Conservation (phyloP, 495 filamentous ascomycete species). For the Neurospora sp. region DNA sequence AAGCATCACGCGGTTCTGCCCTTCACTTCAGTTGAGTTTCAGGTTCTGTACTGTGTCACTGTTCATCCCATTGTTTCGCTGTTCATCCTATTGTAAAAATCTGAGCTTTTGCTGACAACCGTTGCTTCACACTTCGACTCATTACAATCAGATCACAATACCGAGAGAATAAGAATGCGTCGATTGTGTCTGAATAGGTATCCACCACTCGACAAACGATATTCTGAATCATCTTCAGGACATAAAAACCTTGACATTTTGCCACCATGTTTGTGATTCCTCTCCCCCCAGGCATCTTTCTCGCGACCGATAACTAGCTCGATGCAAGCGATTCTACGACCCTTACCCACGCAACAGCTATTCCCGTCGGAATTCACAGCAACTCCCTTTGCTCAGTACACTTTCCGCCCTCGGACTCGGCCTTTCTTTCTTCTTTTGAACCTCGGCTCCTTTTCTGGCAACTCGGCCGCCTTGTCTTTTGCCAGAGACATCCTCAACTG, state of each 20-base stretch:
- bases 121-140: background rate
- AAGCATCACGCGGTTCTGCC: background rate
- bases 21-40: background rate
- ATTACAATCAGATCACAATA: background rate
- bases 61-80: background rate
- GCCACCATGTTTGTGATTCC: background rate
- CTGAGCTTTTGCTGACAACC: fast-evolving
- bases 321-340: background rate
- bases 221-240: background rate
- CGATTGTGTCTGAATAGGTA: background rate
- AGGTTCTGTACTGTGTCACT: background rate
- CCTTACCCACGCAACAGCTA: background rate
- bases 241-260: background rate
- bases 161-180: background rate
- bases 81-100: background rate
- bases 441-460: background rate
- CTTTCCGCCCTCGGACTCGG: background rate
- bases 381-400: background rate
- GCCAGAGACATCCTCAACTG: background rate
- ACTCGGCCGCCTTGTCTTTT: background rate
- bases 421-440: background rate
- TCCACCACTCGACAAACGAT: background rate
- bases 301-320: background rate
- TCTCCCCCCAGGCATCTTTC: background rate
- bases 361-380: background rate